Evolutionary conservation across 129 eudicot genomes (phyloP).

Genomic region (Erigeron canadensis): DNA sequence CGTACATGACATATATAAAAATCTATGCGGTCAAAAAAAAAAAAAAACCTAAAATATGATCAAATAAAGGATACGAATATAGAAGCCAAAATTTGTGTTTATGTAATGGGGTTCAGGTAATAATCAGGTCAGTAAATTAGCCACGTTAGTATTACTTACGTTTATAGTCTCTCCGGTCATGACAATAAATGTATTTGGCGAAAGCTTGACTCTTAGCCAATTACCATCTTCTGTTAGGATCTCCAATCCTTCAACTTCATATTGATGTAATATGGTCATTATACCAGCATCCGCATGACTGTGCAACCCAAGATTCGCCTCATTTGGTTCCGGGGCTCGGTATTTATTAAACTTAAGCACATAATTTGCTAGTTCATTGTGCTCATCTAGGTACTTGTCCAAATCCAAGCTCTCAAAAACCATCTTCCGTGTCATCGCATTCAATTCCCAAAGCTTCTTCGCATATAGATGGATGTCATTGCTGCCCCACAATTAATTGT

Average conservation of each 20-base stretch:
- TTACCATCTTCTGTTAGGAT: conserved; percentile 52
- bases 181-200: conserved; percentile 53
- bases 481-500: conserved; percentile 36
- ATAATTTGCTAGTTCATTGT: conserved; percentile 56
- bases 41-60: no score
- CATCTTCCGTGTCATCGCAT: conserved; percentile 55
- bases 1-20: no score
- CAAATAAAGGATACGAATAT: no score
- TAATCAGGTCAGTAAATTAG: no score
- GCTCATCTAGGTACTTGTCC: conserved; percentile 60
- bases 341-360: conserved; percentile 63
- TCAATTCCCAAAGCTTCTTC: conserved; percentile 48
- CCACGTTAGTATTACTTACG: conserved; percentile 37
- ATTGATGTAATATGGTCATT: conserved; percentile 57
- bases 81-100: no score
- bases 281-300: conserved; percentile 68
- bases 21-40: no score
- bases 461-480: conserved; percentile 36
- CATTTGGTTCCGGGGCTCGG: conserved; percentile 44
- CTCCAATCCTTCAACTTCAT: conserved; percentile 58
- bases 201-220: conserved; percentile 53
- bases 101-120: neutral
- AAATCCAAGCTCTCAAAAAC: conserved; percentile 58
- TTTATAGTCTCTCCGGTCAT: conserved; percentile 65
- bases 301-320: conserved; percentile 49